Conservation (phyloP, 192 early-diverging fungal genomes). For the Linnemannia schmuckeri region DNA sequence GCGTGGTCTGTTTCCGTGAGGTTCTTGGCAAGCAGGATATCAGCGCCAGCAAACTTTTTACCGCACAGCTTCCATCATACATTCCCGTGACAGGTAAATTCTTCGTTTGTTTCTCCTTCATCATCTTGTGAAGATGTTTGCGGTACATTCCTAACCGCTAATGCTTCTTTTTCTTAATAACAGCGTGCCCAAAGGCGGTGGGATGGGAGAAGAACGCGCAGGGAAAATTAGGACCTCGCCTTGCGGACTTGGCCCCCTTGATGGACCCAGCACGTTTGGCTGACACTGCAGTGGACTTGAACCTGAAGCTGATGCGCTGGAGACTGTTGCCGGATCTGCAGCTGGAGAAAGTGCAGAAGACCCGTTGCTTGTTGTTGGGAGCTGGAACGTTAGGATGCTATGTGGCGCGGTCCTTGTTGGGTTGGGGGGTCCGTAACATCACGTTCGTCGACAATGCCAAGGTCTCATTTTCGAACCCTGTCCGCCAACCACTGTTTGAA, state of each 20-base stretch:
- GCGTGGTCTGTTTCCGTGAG: conserved; percentile 78
- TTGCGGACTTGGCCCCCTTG: conserved; percentile 84
- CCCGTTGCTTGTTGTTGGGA: conserved; percentile 90
- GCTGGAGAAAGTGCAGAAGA: conserved; percentile 81
- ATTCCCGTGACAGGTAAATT: conserved; percentile 46
- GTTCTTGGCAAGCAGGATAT: conserved; percentile 59
- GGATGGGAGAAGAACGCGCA: conserved; percentile 94
- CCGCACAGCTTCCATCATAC: conserved; percentile 59
- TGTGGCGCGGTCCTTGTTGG: conserved; percentile 86
- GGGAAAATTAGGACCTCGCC: conserved; percentile 84
- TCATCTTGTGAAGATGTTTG: neutral
- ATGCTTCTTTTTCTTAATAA: neutral
- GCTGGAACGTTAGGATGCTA: conserved; percentile 97
- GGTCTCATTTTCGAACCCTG: conserved; percentile 97
- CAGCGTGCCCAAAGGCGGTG: conserved; percentile 73
- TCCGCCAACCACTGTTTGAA: conserved; percentile 92
- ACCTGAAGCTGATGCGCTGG: conserved; percentile 98
- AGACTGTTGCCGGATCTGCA: conserved; percentile 86
- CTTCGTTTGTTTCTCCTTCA: neutral
- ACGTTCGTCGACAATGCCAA: conserved; percentile 94
- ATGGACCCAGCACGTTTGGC: conserved; percentile 94
- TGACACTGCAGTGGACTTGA: conserved; percentile 91
- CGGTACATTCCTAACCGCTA: neutral
- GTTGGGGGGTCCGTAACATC: conserved; percentile 95
- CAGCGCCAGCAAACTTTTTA: conserved; percentile 61